phyloP scores from a whole-genome alignment of 805 yeast genomes.

The Kazachstania kunashirensis region DNA sequence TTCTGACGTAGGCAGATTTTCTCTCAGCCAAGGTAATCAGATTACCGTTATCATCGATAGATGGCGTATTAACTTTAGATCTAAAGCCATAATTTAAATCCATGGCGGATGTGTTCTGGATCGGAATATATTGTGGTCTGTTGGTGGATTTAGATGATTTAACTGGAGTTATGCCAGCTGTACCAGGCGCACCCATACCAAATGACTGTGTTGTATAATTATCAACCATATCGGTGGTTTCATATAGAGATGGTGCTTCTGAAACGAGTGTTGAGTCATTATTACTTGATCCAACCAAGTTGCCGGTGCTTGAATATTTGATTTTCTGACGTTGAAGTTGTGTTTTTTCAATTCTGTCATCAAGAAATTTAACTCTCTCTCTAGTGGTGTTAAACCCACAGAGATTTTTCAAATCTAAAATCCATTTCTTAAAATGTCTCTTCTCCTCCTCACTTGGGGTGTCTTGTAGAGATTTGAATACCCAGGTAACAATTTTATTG shows the following conservation, averaged over 20 bases:
- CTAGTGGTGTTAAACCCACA: conserved; percentile 38
- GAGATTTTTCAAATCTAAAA: conserved; percentile 44
- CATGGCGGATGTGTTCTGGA: conserved; percentile 11
- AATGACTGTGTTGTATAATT: not conserved
- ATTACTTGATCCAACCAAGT: not conserved
- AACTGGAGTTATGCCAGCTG: not conserved
- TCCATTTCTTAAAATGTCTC: conserved; percentile 44
- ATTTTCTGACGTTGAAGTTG: conserved; percentile 7
- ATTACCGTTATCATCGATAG: conserved; percentile 32
- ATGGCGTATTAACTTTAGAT: conserved; percentile 28
- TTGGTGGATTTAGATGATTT: conserved; percentile 2
- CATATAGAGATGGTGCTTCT: not conserved
- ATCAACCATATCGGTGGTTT: not conserved
- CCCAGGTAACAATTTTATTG: conserved; percentile 17
- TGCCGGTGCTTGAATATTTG: not conserved
- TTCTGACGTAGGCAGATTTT: conserved; percentile 5
- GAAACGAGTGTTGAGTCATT: not conserved
- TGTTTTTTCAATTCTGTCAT: conserved; percentile 26
- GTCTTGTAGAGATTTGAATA: conserved; percentile 20
- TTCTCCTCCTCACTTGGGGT: conserved; percentile 35
- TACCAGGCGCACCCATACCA: not conserved
- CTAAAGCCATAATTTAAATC: conserved; percentile 5
- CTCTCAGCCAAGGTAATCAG: conserved; percentile 26
- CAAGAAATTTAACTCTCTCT: conserved; percentile 42
- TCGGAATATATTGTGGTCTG: conserved; percentile 23